These are phyloP conservation scores for Calonectria pteridis DNA, from an alignment of 2,329 filamentous ascomycete species.

Conservation along the genomic window DNA sequence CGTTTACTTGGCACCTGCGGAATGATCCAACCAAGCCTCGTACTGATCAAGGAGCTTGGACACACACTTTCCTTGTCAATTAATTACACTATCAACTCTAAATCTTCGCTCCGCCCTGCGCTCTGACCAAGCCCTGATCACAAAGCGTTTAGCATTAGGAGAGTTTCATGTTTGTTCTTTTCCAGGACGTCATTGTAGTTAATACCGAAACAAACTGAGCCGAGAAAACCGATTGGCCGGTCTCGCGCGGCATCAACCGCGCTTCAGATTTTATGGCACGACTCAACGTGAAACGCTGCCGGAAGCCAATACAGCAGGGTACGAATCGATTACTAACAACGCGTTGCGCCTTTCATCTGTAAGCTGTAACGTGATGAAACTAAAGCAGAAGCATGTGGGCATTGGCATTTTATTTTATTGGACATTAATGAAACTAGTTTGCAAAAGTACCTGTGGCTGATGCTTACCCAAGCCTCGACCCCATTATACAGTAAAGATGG, in stretches of 20 bases:
- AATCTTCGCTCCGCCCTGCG: background rate
- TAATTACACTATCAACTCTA: background rate
- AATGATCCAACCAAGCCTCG: no score
- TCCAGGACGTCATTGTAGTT: background rate
- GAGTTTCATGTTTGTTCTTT: background rate
- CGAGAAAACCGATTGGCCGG: background rate
- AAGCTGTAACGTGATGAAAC: no score
- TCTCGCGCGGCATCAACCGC: background rate
- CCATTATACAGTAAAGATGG: background rate
- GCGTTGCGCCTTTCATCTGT: no score
- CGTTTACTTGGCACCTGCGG: no score
- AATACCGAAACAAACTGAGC: background rate
- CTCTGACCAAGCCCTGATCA: background rate
- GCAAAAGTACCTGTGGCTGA: background rate
- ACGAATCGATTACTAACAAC: no score
- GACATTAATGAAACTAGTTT: conserved; percentile 1
- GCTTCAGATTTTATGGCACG: background rate
- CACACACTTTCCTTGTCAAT: background rate
- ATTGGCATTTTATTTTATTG: conserved; percentile 4
- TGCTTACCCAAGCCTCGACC: background rate
- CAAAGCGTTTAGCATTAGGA: background rate
- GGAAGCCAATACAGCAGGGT: no score
- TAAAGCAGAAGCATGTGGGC: background rate
- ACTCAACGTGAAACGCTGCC: no score
- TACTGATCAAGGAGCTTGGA: no score